A percentile compares a stretch with the other conserved stretches of the same genome.
Conservation (phyloP, 495 filamentous ascomycete species). For the Hypoxylon fuscum region DNA sequence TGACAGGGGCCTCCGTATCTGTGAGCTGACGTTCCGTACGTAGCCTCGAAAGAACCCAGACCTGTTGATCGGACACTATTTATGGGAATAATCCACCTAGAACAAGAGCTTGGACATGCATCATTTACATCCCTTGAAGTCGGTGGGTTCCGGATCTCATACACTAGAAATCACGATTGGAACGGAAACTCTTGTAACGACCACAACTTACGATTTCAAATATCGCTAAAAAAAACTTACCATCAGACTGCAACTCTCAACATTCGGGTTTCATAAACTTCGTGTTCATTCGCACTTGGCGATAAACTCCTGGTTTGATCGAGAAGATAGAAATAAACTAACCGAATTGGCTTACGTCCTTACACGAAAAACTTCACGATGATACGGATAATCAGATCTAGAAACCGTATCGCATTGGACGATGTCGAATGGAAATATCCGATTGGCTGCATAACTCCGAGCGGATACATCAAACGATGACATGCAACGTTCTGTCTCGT, state of each 20-base stretch:
- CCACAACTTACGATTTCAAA: too few species aligned
- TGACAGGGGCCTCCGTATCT: not conserved
- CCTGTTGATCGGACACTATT: not conserved
- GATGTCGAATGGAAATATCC: constrained; percentile 37
- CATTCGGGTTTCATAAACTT: too few species aligned
- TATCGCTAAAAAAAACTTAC: too few species aligned
- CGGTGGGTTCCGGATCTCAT: constrained; percentile 12
- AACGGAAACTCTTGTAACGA: too few species aligned
- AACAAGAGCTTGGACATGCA: constrained; percentile 1
- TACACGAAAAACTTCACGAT: constrained; percentile 20
- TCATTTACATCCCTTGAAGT: not conserved
- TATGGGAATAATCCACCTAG: constrained; percentile 1
- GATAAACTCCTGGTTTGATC: too few species aligned
- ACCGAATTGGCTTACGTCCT: constrained; percentile 7
- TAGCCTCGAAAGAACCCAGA: constrained; percentile 7
- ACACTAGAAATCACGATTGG: not conserved
- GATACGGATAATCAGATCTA: constrained; percentile 24
- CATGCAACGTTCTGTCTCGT: constrained; percentile 16
- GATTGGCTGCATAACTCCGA: constrained; percentile 28
- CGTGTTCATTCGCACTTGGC: too few species aligned
- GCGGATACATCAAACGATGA: constrained; percentile 25
- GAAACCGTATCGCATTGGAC: constrained; percentile 25
- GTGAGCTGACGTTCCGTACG: not conserved
- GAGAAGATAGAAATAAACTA: too few species aligned
- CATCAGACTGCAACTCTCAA: too few species aligned